Evolutionary conservation across 2,329 filamentous ascomycete genomes (phyloP).

Genomic region (Alternaria angustiovoidea): DNA sequence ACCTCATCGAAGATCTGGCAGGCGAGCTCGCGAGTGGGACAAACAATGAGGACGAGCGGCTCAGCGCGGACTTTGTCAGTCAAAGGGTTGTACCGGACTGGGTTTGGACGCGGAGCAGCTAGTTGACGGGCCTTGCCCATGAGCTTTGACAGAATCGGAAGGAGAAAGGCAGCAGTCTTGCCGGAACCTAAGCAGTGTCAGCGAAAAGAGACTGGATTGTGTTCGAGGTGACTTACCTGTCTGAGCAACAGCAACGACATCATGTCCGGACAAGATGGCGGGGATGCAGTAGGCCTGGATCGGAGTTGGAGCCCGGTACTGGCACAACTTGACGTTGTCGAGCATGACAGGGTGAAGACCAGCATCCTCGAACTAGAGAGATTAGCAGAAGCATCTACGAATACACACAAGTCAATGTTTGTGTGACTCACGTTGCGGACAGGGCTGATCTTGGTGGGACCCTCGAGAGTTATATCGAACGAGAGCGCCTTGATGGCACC

Average conservation of each 20-base stretch:
- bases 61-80: constrained; percentile 73
- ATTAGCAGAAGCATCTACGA: constrained; percentile 2
- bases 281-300: constrained; percentile 89
- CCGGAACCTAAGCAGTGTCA: constrained; percentile 75
- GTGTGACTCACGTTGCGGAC: constrained; percentile 58
- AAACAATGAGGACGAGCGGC: constrained; percentile 85
- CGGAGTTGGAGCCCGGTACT: constrained; percentile 78
- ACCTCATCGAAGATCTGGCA: constrained; percentile 89
- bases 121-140: constrained; percentile 97
- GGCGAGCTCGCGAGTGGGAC: constrained; percentile 87
- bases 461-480: constrained; percentile 62
- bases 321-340: constrained; percentile 76
- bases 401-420: background rate
- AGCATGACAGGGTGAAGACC: constrained; percentile 86
- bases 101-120: constrained; percentile 77
- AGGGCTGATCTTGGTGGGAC: constrained; percentile 57
- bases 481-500: constrained; percentile 70
- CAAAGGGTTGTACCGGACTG: constrained; percentile 62
- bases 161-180: constrained; percentile 92
- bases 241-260: constrained; percentile 89
- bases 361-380: constrained; percentile 71
- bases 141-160: constrained; percentile 86
- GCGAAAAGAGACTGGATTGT: background rate
- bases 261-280: constrained; percentile 76
- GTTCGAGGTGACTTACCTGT: constrained; percentile 70